Base-by-base conservation (phyloP, 2,329 filamentous ascomycete species). In the Seiridium unicorne region DNA sequence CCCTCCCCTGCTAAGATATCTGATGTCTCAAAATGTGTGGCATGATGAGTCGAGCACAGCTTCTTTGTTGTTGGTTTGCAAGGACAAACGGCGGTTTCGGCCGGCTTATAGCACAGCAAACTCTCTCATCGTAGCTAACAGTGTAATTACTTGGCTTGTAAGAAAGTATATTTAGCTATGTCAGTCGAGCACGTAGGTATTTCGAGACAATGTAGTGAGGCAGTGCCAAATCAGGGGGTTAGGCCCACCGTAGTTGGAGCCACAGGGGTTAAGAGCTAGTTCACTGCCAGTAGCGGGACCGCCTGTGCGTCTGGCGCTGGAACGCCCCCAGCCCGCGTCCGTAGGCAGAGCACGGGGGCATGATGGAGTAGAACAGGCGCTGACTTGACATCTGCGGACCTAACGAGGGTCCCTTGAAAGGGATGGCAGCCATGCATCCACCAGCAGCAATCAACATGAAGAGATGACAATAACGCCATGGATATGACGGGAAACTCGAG, bases 361-460 rank as follows among this genome's bases (percentile, higher is more conserved):
- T 26, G 18, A 26, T 26, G 18, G 18, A 26, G 18, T 26, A 26
- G 18, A 26, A 26, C 18, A 26, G 18, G 18, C 18, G 13, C 38
- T 42, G 38, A 42, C 34, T 36, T 53, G 47, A 53, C 49, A 18
- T 53, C 32, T 36, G 49, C 49, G 49, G 49, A 34, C 11, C 47
- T 32, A 8, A 38, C 31, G 32, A 18, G n/a, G 49, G n/a, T 35
- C 49, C 32, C 18, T 13, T 31, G 38, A 53, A 36, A 35, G 49
- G 35, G 49, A 53, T 32, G 32, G 34, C 9, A 35, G 31, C 32
- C 31, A 31, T 18, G 31, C 49, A 10, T 32, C 49, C 49, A 53
- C 38, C 49, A 53, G 34, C 32, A 53, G 49, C 49, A 53, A 53
- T 53, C 49, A 53, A 53, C 32, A 53, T 53, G 49, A 53, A 38